Evolutionary conservation across 768 basidiomycete genomes (phyloP), one percentile per base, ranked within the genome.

Genomic region (Gloeophyllum trabeum): DNA sequence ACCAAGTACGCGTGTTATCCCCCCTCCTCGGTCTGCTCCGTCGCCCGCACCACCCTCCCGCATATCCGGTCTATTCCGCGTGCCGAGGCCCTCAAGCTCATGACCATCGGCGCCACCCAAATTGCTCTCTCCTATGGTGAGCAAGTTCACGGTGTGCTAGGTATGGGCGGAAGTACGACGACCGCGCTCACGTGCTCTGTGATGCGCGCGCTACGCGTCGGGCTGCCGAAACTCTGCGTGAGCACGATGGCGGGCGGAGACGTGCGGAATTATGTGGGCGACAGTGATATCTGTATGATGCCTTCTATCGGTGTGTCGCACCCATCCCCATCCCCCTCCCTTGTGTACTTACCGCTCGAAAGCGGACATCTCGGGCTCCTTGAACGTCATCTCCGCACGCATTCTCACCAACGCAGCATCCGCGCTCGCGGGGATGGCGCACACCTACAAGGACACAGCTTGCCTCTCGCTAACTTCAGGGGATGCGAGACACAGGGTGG

Each of bases 171-270:
- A 14, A 54, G 57, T 6, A 52, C 50, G 6, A 59, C 56, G 16
- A 53, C 57, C 21, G 46, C 13, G 48, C 50, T 20, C 55, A 53
- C 23, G 48, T 49, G 6, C 12, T 45, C 7, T 49, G 3, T 61
- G 54, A 30, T 46, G 55, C 18, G 40, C 14, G 46, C 49, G 19
- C 23, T 59, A 20, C 48, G 49, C 24, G 53, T 59, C 30, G 60
- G 60, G 1, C 58, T 61, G 10, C 56, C 53, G 22, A 60, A 56
- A 35, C 43, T 54, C 34, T 30, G 57, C 38, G 48, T 60, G 22
- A 58, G 60, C 13, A 61, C 61, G 20, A 62, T 61, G 52, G 48
- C 57, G 2, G 51, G 56, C 2, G 59, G 61, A 35, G 42, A 57
- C 35, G 43, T 43, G 0, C 38, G 43, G 10, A 45, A 48, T 42